phyloP scores from a whole-genome alignment of 257 asterid species.

The Ehretia macrophylla region DNA sequence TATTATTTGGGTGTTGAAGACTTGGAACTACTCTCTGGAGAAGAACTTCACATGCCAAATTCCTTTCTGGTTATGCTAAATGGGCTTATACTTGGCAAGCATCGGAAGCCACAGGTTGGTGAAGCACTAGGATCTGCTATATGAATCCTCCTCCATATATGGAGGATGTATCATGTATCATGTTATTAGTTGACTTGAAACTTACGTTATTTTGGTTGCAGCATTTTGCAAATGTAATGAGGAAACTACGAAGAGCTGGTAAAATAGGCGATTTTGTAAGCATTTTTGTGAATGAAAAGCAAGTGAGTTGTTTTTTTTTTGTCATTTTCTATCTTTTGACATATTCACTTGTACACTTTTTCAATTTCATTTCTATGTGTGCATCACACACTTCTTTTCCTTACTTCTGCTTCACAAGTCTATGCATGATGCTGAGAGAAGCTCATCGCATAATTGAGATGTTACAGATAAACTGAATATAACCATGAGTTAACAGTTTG shows the following conservation, averaged over 20 bases:
- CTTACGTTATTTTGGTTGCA: conserved; percentile 21
- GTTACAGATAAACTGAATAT: no score
- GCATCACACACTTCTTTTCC: no score
- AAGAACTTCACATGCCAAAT: conserved; percentile 86
- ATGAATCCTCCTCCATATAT: not conserved
- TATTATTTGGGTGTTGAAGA: conserved; percentile 74
- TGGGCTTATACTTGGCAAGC: conserved; percentile 96
- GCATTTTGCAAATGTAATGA: conserved; percentile 70
- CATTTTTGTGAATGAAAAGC: conserved; percentile 85
- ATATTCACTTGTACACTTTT: not conserved
- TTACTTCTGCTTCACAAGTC: no score
- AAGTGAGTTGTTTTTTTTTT: conserved; percentile 38
- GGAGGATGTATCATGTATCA: not conserved
- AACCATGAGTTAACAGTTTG: no score
- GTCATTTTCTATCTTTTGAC: conserved; percentile 1
- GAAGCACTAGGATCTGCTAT: not conserved
- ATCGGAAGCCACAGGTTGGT: conserved; percentile 68
- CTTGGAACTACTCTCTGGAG: conserved; percentile 78
- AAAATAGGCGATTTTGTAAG: conserved; percentile 88
- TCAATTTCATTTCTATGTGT: no score
- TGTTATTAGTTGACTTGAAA: not conserved
- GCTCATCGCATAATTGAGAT: no score
- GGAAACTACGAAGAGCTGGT: conserved; percentile 87
- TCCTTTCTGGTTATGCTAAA: conserved; percentile 71
- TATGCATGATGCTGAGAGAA: no score